Conservation (phyloP, 2,329 filamentous ascomycete genomes). For the Pestalotiopsis fici region DNA sequence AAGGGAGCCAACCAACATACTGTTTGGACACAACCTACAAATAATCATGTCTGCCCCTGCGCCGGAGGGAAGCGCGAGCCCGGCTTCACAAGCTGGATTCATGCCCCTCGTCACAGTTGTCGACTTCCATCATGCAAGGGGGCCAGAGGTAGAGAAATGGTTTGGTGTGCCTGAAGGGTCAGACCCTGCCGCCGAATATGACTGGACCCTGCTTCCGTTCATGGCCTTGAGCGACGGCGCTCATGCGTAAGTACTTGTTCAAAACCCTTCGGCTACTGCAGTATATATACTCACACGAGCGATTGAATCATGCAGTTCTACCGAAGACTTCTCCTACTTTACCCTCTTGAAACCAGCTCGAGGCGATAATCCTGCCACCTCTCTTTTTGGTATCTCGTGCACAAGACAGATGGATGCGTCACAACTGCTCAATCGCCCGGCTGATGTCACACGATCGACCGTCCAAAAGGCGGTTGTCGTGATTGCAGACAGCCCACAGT, state of each 20-base stretch:
- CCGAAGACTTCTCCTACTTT: slow-evolving; percentile 98
- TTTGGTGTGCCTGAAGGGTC: slow-evolving; percentile 73
- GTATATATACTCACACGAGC: neutral
- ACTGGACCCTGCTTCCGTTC: slow-evolving; percentile 90
- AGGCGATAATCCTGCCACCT: slow-evolving; percentile 63
- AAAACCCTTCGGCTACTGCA: neutral
- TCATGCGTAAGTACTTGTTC: slow-evolving; percentile 70
- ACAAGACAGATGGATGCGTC: slow-evolving; percentile 86
- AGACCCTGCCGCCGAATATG: slow-evolving; percentile 81
- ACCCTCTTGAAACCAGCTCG: slow-evolving; percentile 73
- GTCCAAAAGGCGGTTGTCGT: slow-evolving; percentile 98
- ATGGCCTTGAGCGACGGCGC: slow-evolving; percentile 97
- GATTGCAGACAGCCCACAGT: slow-evolving; percentile 86
- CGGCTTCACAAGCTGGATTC: slow-evolving; percentile 42
- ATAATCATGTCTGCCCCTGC: slow-evolving; percentile 3
- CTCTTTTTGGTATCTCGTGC: slow-evolving; percentile 94
- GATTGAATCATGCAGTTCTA: slow-evolving; percentile 55
- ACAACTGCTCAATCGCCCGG: slow-evolving; percentile 73
- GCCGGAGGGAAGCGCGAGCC: neutral
- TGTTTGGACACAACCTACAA: neutral
- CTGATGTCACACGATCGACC: slow-evolving; percentile 93
- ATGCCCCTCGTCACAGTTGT: slow-evolving; percentile 76
- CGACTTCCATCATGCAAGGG: slow-evolving; percentile 82
- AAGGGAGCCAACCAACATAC: neutral
- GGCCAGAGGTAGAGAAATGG: slow-evolving; percentile 93